A percentile compares a stretch with the other conserved stretches of the same genome.
phyloP scores from a whole-genome alignment of 2,329 filamentous ascomycete genomes.

The Zopfia rhizophila region DNA sequence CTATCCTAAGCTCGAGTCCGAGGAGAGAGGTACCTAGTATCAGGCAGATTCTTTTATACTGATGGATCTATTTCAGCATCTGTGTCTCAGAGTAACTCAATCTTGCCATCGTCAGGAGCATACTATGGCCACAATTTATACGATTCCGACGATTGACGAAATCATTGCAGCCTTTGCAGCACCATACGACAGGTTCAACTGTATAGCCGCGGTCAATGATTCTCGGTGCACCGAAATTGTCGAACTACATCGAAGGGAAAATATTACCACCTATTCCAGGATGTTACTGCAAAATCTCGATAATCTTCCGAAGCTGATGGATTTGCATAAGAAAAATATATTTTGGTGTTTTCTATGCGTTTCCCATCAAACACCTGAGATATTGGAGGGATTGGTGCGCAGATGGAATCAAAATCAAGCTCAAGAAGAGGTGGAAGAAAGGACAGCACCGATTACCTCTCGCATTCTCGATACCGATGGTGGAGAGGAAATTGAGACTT shows the following conservation, averaged over 20 bases:
- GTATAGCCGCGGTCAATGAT: no score
- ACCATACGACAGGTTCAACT: no score
- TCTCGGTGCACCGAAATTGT: neutral
- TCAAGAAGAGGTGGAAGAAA: neutral
- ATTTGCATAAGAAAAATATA: neutral
- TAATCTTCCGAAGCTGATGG: neutral
- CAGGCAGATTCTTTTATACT: neutral
- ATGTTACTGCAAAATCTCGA: neutral
- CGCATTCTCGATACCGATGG: no score
- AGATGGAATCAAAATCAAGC: neutral
- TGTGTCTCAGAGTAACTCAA: neutral
- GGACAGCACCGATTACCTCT: no score
- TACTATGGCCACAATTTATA: neutral
- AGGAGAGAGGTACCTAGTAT: neutral
- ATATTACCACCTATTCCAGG: neutral
- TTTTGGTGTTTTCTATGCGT: neutral
- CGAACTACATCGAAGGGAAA: neutral
- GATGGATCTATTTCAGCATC: neutral
- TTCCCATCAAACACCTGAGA: neutral
- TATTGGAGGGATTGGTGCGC: neutral
- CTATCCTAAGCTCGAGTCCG: neutral
- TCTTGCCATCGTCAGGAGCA: neutral
- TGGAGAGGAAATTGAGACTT: neutral
- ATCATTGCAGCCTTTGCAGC: no score
- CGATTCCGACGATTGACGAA: neutral